phyloP scores from a whole-genome alignment of 2,329 filamentous ascomycete genomes.

The Diaporthe ampelina region DNA sequence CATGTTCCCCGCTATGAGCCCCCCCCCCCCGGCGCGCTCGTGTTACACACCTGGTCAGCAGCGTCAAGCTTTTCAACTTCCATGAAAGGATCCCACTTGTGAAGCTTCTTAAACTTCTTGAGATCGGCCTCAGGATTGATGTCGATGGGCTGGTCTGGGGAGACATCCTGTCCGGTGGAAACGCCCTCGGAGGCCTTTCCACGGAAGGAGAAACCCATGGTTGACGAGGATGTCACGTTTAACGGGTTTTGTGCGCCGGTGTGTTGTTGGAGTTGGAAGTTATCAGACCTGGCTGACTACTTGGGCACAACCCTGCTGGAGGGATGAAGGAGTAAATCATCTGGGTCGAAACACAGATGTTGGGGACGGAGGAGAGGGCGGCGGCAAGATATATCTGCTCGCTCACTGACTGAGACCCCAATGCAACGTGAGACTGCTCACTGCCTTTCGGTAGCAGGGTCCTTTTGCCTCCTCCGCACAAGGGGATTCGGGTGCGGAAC shows the following conservation, averaged over 20 bases:
- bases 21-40: slow-evolving; percentile 53
- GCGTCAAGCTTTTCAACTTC: slow-evolving; percentile 66
- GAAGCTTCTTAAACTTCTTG: slow-evolving; percentile 61
- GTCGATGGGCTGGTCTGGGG: slow-evolving; percentile 4
- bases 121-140: slow-evolving; percentile 35
- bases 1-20: slow-evolving; percentile 38
- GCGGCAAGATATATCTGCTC: slow-evolving; percentile 7
- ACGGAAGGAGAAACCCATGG: slow-evolving; percentile 38
- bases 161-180: slow-evolving; percentile 22
- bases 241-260: not conserved
- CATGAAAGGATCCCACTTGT: slow-evolving; percentile 71
- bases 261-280: not conserved
- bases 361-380: not conserved
- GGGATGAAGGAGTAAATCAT: not conserved
- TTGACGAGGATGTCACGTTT: not conserved
- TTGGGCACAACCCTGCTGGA: not conserved
- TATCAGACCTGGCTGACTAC: not conserved
- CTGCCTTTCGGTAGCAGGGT: not conserved
- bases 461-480: not conserved
- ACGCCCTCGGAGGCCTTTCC: slow-evolving; percentile 34
- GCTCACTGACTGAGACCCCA: no score
- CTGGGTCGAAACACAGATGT: no score
- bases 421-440: not conserved
- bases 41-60: slow-evolving; percentile 60
- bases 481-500: not conserved